Conservation (phyloP, 768 basidiomycete species). For the Boletus pseudopeckii region DNA sequence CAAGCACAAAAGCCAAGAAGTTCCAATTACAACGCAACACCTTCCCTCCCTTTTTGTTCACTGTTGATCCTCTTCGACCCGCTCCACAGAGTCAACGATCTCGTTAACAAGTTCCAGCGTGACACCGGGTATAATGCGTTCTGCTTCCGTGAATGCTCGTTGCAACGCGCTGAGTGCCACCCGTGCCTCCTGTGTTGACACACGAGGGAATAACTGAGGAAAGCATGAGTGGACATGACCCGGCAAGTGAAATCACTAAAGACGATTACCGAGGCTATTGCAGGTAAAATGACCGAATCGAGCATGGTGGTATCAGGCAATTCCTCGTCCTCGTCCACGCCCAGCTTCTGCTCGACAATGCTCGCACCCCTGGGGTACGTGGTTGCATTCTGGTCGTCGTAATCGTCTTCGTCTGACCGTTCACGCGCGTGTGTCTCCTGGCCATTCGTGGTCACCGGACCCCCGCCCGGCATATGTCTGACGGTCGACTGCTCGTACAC, state of each 20-base stretch:
- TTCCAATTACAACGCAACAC: not conserved
- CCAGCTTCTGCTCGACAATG: slow-evolving; percentile 35
- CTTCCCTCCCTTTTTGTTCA: slow-evolving; percentile 1
- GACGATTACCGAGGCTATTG: slow-evolving; percentile 83
- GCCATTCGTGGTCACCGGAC: slow-evolving; percentile 17
- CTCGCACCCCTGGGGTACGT: slow-evolving; percentile 44
- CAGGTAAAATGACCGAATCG: slow-evolving; percentile 92
- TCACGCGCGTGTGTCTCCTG: slow-evolving; percentile 39
- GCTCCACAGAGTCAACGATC: slow-evolving; percentile 90
- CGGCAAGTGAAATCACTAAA: not conserved
- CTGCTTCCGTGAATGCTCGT: slow-evolving; percentile 91
- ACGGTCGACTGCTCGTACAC: slow-evolving; percentile 65
- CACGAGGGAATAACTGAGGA: slow-evolving; percentile 80
- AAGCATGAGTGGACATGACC: slow-evolving; percentile 3
- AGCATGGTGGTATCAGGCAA: slow-evolving; percentile 87
- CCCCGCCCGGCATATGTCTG: slow-evolving; percentile 47
- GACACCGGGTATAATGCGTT: slow-evolving; percentile 92
- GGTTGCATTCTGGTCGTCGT: slow-evolving; percentile 54
- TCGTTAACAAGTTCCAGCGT: slow-evolving; percentile 91
- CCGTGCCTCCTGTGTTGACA: slow-evolving; percentile 89
- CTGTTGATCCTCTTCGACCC: slow-evolving; percentile 68
- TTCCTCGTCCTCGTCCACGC: slow-evolving; percentile 50
- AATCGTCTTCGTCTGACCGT: slow-evolving; percentile 64
- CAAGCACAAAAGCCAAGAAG: slow-evolving; percentile 21
- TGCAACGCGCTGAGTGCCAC: slow-evolving; percentile 83